Percentiles rank a stretch among this genome's conserved stretches.
Evolutionary conservation across 2,329 filamentous ascomycete species (phyloP).

Genomic region (Epicoccum sorghinum): DNA sequence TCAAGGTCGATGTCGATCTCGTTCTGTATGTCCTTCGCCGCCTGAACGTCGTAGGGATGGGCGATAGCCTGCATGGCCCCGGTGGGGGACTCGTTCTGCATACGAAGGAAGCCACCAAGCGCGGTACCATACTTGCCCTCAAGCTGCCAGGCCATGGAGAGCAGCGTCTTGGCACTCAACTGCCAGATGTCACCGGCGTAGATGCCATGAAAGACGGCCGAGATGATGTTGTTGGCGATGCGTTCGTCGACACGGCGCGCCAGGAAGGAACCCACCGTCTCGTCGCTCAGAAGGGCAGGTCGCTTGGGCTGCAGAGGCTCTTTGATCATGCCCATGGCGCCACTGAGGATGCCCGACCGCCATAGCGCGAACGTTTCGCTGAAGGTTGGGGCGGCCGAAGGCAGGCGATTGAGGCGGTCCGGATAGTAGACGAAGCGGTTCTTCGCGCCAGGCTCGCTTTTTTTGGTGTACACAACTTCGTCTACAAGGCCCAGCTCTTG

Average conservation of each 20-base stretch:
- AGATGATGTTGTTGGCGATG: slow-evolving; percentile 74
- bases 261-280: slow-evolving; percentile 74
- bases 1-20: slow-evolving; percentile 43
- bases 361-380: slow-evolving; percentile 42
- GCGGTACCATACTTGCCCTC: slow-evolving; percentile 52
- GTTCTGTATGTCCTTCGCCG: slow-evolving; percentile 37
- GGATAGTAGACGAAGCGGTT: slow-evolving; percentile 89
- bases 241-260: slow-evolving; percentile 59
- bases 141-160: slow-evolving; percentile 58
- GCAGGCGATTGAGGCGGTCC: slow-evolving; percentile 70
- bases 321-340: slow-evolving; percentile 47
- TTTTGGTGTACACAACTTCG: slow-evolving; percentile 62
- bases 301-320: slow-evolving; percentile 47
- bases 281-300: slow-evolving; percentile 58
- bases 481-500: slow-evolving; percentile 62
- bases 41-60: slow-evolving; percentile 33
- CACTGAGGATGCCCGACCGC: slow-evolving; percentile 64
- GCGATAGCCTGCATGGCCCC: slow-evolving; percentile 10
- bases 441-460: slow-evolving; percentile 57
- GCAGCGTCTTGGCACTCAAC: slow-evolving; percentile 73
- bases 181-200: slow-evolving; percentile 88
- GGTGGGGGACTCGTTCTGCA: slow-evolving; percentile 22
- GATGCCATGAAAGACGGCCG: slow-evolving; percentile 81
- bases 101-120: slow-evolving; percentile 26
- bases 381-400: slow-evolving; percentile 31